Conservation (phyloP, 345 rosid species). For the Heritiera fomes region DNA sequence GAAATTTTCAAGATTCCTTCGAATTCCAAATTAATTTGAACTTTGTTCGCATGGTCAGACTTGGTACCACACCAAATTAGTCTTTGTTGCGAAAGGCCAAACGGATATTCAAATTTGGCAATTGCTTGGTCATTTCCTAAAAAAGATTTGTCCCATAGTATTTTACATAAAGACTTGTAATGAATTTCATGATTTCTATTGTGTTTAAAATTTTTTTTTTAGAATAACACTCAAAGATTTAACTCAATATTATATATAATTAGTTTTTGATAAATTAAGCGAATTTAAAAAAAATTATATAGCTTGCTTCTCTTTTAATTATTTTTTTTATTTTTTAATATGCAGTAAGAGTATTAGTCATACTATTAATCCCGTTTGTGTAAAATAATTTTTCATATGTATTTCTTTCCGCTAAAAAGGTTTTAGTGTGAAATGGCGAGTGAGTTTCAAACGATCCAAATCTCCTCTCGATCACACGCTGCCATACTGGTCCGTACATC, state of each 20-base stretch:
- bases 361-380: too few relatives aligned
- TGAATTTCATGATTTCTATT: too few relatives aligned
- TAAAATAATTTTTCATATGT: too few relatives aligned
- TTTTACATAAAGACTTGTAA: background rate
- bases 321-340: too few relatives aligned
- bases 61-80: background rate
- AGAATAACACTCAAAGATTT: too few relatives aligned
- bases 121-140: background rate
- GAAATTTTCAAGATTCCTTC: background rate
- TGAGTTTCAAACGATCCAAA: conserved; percentile 63
- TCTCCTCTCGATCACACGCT: conserved; percentile 59
- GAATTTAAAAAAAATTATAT: too few relatives aligned
- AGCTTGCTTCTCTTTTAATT: too few relatives aligned
- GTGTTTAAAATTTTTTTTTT: too few relatives aligned
- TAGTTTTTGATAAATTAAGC: too few relatives aligned
- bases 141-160: background rate
- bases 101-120: background rate
- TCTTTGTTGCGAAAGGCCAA: background rate
- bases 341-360: too few relatives aligned
- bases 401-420: too few relatives aligned
- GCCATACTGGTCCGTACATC: conserved; percentile 57
- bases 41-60: background rate
- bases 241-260: too few relatives aligned
- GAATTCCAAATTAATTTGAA: background rate
- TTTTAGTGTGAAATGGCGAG: conserved; percentile 23